Base-by-base conservation (phyloP, 352 stramenopile species). In the Globisporangium polare region DNA sequence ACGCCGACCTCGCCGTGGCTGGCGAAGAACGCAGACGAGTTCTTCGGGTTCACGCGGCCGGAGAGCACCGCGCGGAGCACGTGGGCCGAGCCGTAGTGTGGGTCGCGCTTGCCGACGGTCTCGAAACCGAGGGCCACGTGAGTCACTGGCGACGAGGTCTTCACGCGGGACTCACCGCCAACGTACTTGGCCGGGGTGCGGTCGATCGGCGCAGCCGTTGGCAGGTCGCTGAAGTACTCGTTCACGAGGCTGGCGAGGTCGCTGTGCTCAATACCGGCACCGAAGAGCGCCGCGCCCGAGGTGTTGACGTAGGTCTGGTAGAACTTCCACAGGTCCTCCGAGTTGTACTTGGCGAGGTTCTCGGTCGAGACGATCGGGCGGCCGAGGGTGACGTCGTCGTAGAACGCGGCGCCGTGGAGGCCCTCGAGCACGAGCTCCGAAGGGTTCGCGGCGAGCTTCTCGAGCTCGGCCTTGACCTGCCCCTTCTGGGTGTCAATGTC, bases 381-480 rank as follows among this genome's bases (percentile, higher is more conserved):
- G 42, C 85, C 85, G 33, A 94, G 77, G 61, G 81, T 74, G 26
- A 71, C 66, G 69, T 94, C 84, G 65, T 92, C 73, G 72, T 94
- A 94, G 67, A 92, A 94, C 4, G 86, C 86, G 5, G 83, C 86
- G 31, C 72, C 78, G 74, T 93, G 82, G 51, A 94, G 55, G 49
- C 67, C 69, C 54, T 94, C 82, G 1, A 74, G 55, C 54, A 92
- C 55, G 46, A 80, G 76, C n/a, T 67, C 71, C 27, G 71, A 61
- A 17, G 72, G 67, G 70, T 86, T 76, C 20, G 58, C 52, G 0
- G 65, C 27, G 51, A 88, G 72, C 37, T 72, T 65, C 20, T 85
- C 73, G 24, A 76, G 63, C 55, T 94, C 86, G 18, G 78, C 63
- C 53, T 66, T 64, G 53, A 89, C 79, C 53, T 91, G 63, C 54